These are phyloP conservation scores for Leucosporidium scottii DNA, from an alignment of 768 basidiomycete genomes.

Conservation along the genomic window DNA sequence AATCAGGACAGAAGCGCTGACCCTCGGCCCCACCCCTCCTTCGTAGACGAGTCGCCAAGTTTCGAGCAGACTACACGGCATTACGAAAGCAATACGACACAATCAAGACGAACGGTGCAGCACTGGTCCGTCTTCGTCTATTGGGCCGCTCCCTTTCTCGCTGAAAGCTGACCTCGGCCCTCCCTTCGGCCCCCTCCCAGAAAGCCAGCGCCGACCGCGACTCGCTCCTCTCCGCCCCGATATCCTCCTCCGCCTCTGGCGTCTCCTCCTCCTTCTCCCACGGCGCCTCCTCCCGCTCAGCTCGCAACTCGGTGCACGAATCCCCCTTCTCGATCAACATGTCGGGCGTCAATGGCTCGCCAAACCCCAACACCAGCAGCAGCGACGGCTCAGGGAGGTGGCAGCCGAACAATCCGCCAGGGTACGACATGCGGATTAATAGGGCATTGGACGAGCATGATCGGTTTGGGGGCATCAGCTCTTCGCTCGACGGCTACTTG, in stretches of 20 bases:
- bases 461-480: constrained; percentile 76
- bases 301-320: neutral
- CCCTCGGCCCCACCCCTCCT: no score
- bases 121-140: neutral
- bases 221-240: constrained; percentile 12
- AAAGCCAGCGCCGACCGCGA: constrained; percentile 4
- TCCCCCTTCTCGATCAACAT: constrained; percentile 15
- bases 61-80: constrained; percentile 76
- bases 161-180: no score
- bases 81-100: constrained; percentile 74
- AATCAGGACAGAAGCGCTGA: no score
- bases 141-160: no score
- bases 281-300: neutral
- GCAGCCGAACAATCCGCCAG: no score
- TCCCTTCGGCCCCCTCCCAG: neutral
- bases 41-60: constrained; percentile 80
- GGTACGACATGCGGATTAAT: no score
- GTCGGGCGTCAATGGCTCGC: no score
- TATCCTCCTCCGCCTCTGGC: constrained; percentile 13
- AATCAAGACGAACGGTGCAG: constrained; percentile 48
- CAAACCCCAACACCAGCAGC: no score
- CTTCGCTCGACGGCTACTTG: constrained; percentile 78
- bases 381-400: no score
- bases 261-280: neutral
- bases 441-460: constrained; percentile 81